A percentile compares a stretch with the other conserved stretches of the same genome.
Conservation (phyloP, 345 rosid species). For the Populus simonii region DNA sequence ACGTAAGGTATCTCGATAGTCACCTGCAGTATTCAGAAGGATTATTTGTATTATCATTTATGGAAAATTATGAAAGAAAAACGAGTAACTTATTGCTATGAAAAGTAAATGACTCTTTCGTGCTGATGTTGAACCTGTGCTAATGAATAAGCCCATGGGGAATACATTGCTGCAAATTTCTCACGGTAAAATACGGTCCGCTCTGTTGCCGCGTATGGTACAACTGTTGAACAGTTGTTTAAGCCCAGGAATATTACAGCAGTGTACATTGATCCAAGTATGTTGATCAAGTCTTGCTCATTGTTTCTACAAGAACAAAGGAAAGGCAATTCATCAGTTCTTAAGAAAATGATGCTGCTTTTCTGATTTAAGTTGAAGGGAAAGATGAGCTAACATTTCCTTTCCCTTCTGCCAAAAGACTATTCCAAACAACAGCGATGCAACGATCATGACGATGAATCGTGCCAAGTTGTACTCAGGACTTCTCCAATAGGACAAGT, state of each 20-base stretch:
- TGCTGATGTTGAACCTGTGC: not conserved
- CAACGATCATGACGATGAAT: constrained; percentile 17
- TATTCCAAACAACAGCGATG: constrained; percentile 39
- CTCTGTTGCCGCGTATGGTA: not conserved
- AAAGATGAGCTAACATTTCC: not conserved
- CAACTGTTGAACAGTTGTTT: not conserved
- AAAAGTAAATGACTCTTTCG: not conserved
- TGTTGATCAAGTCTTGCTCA: not conserved
- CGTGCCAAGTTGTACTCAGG: constrained; percentile 50
- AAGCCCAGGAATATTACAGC: not conserved
- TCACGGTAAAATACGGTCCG: not conserved
- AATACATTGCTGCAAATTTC: constrained; percentile 1
- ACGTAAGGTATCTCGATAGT: constrained; percentile 25
- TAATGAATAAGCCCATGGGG: not conserved
- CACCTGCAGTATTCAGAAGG: constrained; percentile 8
- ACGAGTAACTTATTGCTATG: not conserved
- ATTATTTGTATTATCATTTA: too few species aligned
- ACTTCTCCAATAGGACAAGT: constrained; percentile 60
- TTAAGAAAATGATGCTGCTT: not conserved
- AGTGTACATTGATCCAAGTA: not conserved
- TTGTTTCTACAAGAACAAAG: not conserved
- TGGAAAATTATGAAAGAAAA: too few species aligned
- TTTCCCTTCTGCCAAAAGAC: constrained; percentile 51
- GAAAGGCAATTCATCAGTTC: not conserved
- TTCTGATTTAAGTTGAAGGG: not conserved